phyloP scores from a whole-genome alignment of 257 asterid species.

The Verbena officinalis region DNA sequence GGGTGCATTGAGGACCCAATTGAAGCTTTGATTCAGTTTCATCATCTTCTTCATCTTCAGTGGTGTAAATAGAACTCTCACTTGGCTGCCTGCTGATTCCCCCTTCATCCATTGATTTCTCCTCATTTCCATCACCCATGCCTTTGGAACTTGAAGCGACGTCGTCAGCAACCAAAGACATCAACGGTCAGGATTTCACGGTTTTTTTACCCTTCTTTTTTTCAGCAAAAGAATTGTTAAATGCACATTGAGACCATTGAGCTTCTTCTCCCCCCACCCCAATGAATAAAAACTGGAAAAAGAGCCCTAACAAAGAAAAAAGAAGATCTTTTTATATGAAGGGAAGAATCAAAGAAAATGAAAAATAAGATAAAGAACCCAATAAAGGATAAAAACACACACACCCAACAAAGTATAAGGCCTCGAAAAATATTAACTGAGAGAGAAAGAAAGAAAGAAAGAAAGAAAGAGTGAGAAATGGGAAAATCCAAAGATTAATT shows the following conservation, averaged over 20 bases:
- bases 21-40: constrained; percentile 44
- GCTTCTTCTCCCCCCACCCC: neutral
- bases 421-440: neutral
- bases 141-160: constrained; percentile 48
- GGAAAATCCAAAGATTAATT: too few relatives aligned
- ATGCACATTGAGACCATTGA: neutral
- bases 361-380: neutral
- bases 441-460: neutral
- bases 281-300: neutral
- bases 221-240: constrained; percentile 1
- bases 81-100: constrained; percentile 40
- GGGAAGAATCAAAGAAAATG: neutral
- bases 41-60: constrained; percentile 68
- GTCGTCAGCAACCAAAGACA: constrained; percentile 61
- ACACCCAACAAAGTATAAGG: neutral
- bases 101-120: constrained; percentile 36
- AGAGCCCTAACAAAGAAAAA: neutral
- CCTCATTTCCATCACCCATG: constrained; percentile 33
- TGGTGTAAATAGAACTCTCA: constrained; percentile 45
- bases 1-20: constrained; percentile 64
- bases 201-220: too few relatives aligned
- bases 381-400: neutral
- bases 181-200: constrained; percentile 25
- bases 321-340: neutral
- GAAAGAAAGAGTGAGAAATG: neutral